Conservation (phyloP, 1,139 yeast genomes). For the Pichia sp. region DNA sequence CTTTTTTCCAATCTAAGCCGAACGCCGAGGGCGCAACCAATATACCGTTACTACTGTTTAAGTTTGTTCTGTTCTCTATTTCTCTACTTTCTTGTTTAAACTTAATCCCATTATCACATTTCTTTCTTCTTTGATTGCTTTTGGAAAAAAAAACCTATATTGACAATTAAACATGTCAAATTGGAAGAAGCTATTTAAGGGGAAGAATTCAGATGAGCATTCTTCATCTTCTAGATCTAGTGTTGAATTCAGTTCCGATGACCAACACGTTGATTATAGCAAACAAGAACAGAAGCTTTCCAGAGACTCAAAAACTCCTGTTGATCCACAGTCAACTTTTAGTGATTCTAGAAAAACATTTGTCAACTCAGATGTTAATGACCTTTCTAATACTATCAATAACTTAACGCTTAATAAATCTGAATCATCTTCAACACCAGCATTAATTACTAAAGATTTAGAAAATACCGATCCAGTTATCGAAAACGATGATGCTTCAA, state of each 20-base stretch:
- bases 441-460: conserved; percentile 23
- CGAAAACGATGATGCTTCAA: conserved; percentile 15
- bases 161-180: conserved; percentile 26
- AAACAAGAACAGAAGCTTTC: conserved; percentile 3
- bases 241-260: conserved; percentile 6
- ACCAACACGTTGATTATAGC: too few relatives aligned
- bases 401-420: conserved; percentile 4
- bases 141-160: too few relatives aligned
- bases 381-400: conserved; percentile 11
- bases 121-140: too few relatives aligned
- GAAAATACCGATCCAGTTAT: conserved; percentile 29
- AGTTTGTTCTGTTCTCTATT: too few relatives aligned
- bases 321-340: conserved; percentile 11
- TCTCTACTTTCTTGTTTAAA: too few relatives aligned
- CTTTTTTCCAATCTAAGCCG: too few relatives aligned
- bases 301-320: conserved; percentile 6
- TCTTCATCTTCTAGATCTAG: conserved; percentile 6
- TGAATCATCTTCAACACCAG: too few relatives aligned
- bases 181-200: conserved; percentile 28
- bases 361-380: conserved; percentile 17
- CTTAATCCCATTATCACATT: too few relatives aligned
- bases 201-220: conserved; percentile 8
- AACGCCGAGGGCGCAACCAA: too few relatives aligned
- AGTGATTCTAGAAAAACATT: conserved; percentile 24
- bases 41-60: too few relatives aligned